Evolutionary conservation across 192 early-diverging fungal genomes (phyloP), one percentile per base, ranked within the genome.

Genomic region (Entophlyctis luteolus): DNA sequence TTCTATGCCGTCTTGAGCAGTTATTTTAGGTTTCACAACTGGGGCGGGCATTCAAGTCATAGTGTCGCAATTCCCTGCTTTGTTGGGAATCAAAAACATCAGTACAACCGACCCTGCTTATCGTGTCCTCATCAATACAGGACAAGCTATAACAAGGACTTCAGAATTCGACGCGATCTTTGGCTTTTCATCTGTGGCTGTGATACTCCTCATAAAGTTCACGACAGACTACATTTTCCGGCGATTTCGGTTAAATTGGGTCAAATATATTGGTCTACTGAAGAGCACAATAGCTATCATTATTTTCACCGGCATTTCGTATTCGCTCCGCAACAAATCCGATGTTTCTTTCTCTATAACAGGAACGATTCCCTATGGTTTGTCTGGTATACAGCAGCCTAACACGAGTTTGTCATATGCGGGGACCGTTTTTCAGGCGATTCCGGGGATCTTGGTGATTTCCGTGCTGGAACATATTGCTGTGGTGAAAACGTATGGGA

Each of bases 391-490:
- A 22, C 6, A 28, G 4, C 48, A 67, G 23, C 33, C 65, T 3
- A 39, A 46, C 2, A 20, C 67, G 18, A 6, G 42, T 1, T 83
- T 87, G 2, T 88, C 88, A 1, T 53, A 67, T 6, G 46, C 90
- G 47, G 8, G n/a, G 38, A 38, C n/a, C 27, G 49, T 72, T 3
- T 31, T 68, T 0, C 53, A 10, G 2, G 67, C 76, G 0, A 70
- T 92, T 31, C 79, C 85, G 27, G 82, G 84, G 29, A 81, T 90
- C 14, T 75, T 88, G 20, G 78, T 97, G 3, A 79, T 94, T 35
- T 73, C 85, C 50, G 84, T 98, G 47, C 79, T 98, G 62, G 95
- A 98, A 77, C 93, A 95, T 68, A 85, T 93, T 72, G 90, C 91
- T 27, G 89, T 98, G 55, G 77, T 87, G 48, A 93, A 91, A 77